Evolutionary conservation across 176 grass and related monocot genomes (phyloP).

Genomic region (Triticum monococcum): DNA sequence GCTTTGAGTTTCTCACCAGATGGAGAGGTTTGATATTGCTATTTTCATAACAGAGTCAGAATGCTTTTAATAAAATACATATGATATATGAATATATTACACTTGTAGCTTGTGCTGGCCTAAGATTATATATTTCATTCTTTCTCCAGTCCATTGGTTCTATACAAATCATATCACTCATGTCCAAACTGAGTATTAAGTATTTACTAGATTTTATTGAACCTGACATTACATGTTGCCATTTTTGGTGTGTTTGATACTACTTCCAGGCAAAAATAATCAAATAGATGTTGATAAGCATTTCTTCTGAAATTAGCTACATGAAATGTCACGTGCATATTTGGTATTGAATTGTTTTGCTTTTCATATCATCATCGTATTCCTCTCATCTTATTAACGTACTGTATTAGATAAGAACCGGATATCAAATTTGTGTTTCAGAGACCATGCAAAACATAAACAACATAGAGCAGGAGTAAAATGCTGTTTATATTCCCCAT

Average conservation of each 20-base stretch:
- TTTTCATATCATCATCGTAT: background rate
- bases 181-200: background rate
- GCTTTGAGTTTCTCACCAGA: constrained; percentile 88
- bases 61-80: constrained; percentile 7
- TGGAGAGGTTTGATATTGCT: constrained; percentile 68
- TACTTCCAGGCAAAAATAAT: background rate
- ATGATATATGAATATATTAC: background rate
- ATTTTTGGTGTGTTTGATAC: background rate
- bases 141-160: background rate
- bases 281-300: background rate
- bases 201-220: background rate
- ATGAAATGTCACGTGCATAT: background rate
- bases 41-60: background rate
- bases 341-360: background rate
- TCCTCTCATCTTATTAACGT: constrained; percentile 10
- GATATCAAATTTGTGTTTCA: background rate
- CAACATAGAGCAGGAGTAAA: background rate
- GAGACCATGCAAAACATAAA: background rate
- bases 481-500: background rate
- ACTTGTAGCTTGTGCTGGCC: background rate
- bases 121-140: constrained; percentile 21
- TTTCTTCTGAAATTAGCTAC: background rate
- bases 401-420: background rate
- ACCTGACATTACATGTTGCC: background rate
- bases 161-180: background rate